Conservation (phyloP, 2,329 filamentous ascomycete species). For the Amauroascus verrucosus region DNA sequence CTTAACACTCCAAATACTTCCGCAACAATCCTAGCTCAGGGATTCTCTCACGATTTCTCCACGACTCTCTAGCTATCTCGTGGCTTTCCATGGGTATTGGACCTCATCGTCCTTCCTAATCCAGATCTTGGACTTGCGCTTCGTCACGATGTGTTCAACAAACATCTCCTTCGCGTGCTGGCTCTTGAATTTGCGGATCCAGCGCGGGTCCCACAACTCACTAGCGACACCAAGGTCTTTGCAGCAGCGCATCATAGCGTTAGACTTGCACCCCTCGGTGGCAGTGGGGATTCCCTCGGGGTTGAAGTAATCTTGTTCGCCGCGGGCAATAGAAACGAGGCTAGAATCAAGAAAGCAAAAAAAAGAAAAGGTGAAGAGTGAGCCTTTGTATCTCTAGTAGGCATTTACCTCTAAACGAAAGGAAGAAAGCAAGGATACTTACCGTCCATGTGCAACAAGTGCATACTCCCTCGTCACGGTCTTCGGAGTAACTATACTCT, state of each 20-base stretch:
- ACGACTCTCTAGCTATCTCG: too few relatives aligned
- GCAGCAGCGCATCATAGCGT: constrained; percentile 95
- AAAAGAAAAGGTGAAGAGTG: background rate
- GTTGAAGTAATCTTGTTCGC: constrained; percentile 88
- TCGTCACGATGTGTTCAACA: constrained; percentile 77
- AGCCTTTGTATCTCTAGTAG: too few relatives aligned
- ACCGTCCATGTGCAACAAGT: constrained; percentile 79
- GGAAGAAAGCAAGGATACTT: constrained; percentile 17
- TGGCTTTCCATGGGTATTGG: constrained; percentile 49
- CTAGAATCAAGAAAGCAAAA: constrained; percentile 37
- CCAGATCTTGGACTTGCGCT: constrained; percentile 84
- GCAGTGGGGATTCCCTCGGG: constrained; percentile 85
- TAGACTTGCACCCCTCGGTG: constrained; percentile 94
- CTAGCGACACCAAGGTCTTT: constrained; percentile 92
- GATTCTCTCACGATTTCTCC: too few relatives aligned
- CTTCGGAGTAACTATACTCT: constrained; percentile 73
- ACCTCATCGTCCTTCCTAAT: constrained; percentile 72
- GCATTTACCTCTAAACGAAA: too few relatives aligned
- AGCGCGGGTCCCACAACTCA: constrained; percentile 93
- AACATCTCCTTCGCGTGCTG: constrained; percentile 67
- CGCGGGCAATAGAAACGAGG: constrained; percentile 81
- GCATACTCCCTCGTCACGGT: constrained; percentile 85
- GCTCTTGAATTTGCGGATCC: constrained; percentile 72
- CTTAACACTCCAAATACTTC: background rate
- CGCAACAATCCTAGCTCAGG: background rate